A percentile compares a stretch with the other conserved stretches of the same genome.
These are phyloP conservation scores for Celoporthe dispersa DNA, from an alignment of 2,329 filamentous ascomycete species.

Conservation along the genomic window DNA sequence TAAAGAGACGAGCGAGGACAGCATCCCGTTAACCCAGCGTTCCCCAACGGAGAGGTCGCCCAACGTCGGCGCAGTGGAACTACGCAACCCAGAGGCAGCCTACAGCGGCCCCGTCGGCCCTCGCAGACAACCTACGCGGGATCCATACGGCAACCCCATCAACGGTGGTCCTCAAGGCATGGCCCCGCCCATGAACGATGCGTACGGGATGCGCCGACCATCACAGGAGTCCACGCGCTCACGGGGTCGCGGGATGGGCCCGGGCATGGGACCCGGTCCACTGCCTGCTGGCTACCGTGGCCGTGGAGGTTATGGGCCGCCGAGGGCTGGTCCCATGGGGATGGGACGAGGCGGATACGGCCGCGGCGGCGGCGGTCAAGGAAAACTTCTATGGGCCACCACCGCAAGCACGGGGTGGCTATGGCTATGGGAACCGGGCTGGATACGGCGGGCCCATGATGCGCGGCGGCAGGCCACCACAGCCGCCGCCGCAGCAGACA, in stretches of 20 bases:
- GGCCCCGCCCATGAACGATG: constrained; percentile 36
- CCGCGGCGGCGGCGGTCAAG: too few species aligned
- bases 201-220: constrained; percentile 52
- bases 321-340: background rate
- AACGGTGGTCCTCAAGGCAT: constrained; percentile 41
- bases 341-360: constrained; percentile 48
- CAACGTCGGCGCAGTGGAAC: constrained; percentile 48
- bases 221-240: constrained; percentile 54
- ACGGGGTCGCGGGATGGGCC: constrained; percentile 56
- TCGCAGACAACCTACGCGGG: constrained; percentile 50
- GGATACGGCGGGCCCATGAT: constrained; percentile 41
- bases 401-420: constrained; percentile 43
- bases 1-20: constrained; percentile 70
- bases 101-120: constrained; percentile 38
- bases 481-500: constrained; percentile 47
- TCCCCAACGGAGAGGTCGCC: constrained; percentile 64
- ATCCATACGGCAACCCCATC: constrained; percentile 69
- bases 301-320: constrained; percentile 5
- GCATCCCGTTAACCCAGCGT: constrained; percentile 69
- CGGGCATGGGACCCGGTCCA: constrained; percentile 14
- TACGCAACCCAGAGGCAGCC: constrained; percentile 43
- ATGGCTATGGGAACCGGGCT: constrained; percentile 45
- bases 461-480: constrained; percentile 47
- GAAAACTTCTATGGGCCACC: too few species aligned
- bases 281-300: constrained; percentile 10